These are phyloP conservation scores for Colletotrichum lini DNA, from an alignment of 2,329 filamentous ascomycete genomes.

Conservation along the genomic window DNA sequence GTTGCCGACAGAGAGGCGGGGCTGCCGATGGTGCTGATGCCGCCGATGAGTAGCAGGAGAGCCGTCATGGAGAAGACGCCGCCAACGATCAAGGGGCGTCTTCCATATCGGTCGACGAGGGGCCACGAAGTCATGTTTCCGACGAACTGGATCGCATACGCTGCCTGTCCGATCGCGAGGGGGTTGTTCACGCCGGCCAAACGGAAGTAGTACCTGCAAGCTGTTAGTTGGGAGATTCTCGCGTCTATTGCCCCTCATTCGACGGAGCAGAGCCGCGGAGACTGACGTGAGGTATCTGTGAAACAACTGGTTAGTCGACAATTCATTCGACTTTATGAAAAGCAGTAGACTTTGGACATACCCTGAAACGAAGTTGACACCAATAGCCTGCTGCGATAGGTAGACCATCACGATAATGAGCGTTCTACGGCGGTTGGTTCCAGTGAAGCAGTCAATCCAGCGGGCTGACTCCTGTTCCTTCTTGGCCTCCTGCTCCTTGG, in stretches of 20 bases:
- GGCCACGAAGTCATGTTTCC: constrained; percentile 51
- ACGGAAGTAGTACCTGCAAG: constrained; percentile 46
- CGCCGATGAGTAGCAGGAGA: constrained; percentile 50
- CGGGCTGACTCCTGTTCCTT: constrained; percentile 43
- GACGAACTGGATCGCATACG: constrained; percentile 49
- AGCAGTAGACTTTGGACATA: background rate
- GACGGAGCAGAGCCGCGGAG: background rate
- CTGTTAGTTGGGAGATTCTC: background rate
- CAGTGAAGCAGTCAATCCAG: constrained; percentile 50
- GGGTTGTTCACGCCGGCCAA: constrained; percentile 49
- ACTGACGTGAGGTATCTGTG: constrained; percentile 53
- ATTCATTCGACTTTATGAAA: constrained; percentile 11
- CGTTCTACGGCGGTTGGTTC: constrained; percentile 48
- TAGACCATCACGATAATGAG: constrained; percentile 52
- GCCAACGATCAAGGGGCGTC: constrained; percentile 49
- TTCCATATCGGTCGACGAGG: constrained; percentile 49
- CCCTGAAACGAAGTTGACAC: constrained; percentile 50
- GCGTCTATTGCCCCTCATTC: background rate
- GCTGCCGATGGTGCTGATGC: constrained; percentile 49
- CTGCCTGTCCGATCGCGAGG: constrained; percentile 48
- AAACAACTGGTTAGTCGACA: constrained; percentile 70
- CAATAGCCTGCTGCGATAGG: constrained; percentile 49
- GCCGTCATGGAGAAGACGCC: constrained; percentile 48
- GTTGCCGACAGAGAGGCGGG: constrained; percentile 44
- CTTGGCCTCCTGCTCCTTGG: constrained; percentile 45